Evolutionary conservation across 2,329 filamentous ascomycete genomes (phyloP), one percentile per base, ranked within the genome.

Genomic region (Cladosporium sp.): DNA sequence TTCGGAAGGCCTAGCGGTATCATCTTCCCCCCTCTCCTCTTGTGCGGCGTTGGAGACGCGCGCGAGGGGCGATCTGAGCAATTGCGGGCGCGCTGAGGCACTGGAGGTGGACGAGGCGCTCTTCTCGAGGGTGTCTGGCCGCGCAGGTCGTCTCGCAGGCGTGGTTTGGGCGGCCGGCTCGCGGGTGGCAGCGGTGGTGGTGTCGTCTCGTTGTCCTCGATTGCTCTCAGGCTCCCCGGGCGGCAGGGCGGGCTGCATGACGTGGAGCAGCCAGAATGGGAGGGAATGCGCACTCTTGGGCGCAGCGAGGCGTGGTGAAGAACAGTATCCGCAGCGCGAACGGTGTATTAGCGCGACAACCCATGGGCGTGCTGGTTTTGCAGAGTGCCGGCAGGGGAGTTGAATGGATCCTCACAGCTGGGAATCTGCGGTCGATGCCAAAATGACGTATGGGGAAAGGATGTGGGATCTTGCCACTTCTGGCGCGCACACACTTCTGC

Each of bases 241-340:
- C 36, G 45, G 36, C 19, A 40, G 27, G 45, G 45, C 39, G 35
- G 45, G 45, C 45, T 48, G 38, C 45, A 48, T 48, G 45, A 27
- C 45, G 45, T 32, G 13, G 25, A 33, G 35, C 45, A 48, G 45
- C 45, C 45, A 25, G 36, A 39, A 35, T 48, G 35, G 36, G 38
- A 11, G 8, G 19, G 3, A 4, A 16, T 9, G 38, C 19, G 20
- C 35, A 19, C 38, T 27, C 38, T 12, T 13, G 12, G 38, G 38
- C 20, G 38, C 38, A 27, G 13, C 16, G 38, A 16, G 42, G 18
- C 15, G 25, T 16, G 4, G 25, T 12, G 19, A 25, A 16, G 39
- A 16, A 29, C 11, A 13, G 25, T 22, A 15, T 18, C 11, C 8
- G 39, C 25, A 22, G 32, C 19, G 42, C 16, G 36, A 16, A 16